These are phyloP conservation scores for Euphorbia celastroides DNA, from an alignment of 441 rosid genomes.

Conservation along the genomic window DNA sequence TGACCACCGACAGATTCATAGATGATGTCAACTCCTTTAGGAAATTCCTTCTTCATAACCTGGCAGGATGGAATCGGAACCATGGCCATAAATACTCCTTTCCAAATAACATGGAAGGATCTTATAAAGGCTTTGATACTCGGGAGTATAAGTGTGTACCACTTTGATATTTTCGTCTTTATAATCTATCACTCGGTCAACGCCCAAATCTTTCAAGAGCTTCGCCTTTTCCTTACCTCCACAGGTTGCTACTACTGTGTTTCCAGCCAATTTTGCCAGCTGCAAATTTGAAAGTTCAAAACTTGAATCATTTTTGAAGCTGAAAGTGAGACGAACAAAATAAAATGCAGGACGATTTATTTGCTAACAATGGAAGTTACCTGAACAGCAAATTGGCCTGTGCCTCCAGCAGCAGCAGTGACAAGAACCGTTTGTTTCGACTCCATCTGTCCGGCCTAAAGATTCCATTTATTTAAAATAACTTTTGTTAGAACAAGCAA, in stretches of 20 bases:
- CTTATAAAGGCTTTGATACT: neutral
- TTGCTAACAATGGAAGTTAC: conserved; percentile 23
- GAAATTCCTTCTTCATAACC: conserved; percentile 81
- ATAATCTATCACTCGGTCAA: conserved; percentile 85
- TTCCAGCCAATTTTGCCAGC: conserved; percentile 94
- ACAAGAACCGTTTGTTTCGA: conserved; percentile 82
- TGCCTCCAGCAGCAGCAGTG: conserved; percentile 99
- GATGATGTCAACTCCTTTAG: conserved; percentile 76
- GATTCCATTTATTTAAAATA: conserved; percentile 20
- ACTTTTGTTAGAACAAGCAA: conserved; percentile 17
- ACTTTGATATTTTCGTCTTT: conserved; percentile 76
- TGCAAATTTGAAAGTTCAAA: conserved; percentile 32
- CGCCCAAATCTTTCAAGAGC: conserved; percentile 79
- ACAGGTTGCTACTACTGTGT: conserved; percentile 84
- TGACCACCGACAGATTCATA: conserved; percentile 97
- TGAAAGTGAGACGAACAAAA: neutral
- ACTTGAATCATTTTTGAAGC: neutral
- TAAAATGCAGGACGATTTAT: too few relatives aligned
- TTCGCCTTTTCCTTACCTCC: conserved; percentile 83
- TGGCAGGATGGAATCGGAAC: conserved; percentile 29
- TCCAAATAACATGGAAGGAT: neutral
- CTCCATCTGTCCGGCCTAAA: conserved; percentile 80
- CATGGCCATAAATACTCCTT: conserved; percentile 5
- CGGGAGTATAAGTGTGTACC: conserved; percentile 33
- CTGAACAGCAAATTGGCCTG: conserved; percentile 99